Evolutionary conservation across 176 grass and related monocot genomes (phyloP).

Genomic region (Cenchrus purpureus): DNA sequence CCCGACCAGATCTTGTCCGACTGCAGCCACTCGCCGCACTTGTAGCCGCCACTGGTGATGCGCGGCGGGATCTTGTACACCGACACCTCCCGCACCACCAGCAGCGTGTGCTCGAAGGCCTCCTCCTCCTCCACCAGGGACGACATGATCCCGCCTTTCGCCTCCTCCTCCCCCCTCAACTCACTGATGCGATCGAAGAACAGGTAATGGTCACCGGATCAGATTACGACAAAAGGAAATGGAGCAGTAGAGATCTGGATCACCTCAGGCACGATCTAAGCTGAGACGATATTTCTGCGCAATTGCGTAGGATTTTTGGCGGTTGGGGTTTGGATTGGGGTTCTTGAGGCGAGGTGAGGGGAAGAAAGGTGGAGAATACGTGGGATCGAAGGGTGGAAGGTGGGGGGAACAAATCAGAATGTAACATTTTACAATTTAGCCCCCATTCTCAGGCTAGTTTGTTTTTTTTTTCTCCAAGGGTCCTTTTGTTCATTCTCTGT

Average conservation of each 20-base stretch:
- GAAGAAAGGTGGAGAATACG: slow-evolving; percentile 46
- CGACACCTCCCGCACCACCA: slow-evolving; percentile 93
- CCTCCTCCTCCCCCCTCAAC: background rate
- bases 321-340: slow-evolving; percentile 50
- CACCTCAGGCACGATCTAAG: slow-evolving; percentile 38
- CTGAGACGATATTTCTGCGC: background rate
- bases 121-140: slow-evolving; percentile 72
- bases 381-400: slow-evolving; percentile 51
- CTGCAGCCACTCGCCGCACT: slow-evolving; percentile 98
- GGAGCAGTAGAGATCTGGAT: slow-evolving; percentile 31
- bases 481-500: background rate
- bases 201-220: slow-evolving; percentile 32
- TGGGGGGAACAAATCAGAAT: slow-evolving; percentile 41
- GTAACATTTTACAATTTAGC: slow-evolving; percentile 21
- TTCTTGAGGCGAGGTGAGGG: slow-evolving; percentile 26
- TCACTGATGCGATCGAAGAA: slow-evolving; percentile 28
- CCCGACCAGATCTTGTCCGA: slow-evolving; percentile 98
- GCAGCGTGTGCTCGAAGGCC: slow-evolving; percentile 92
- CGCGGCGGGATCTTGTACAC: slow-evolving; percentile 98
- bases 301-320: slow-evolving; percentile 23
- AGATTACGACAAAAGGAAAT: background rate
- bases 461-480: background rate
- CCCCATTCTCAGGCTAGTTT: background rate
- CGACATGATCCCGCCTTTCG: slow-evolving; percentile 37
- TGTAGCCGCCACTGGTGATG: slow-evolving; percentile 91